phyloP scores from a whole-genome alignment of 768 basidiomycete species.

The Megacollybia marginata region DNA sequence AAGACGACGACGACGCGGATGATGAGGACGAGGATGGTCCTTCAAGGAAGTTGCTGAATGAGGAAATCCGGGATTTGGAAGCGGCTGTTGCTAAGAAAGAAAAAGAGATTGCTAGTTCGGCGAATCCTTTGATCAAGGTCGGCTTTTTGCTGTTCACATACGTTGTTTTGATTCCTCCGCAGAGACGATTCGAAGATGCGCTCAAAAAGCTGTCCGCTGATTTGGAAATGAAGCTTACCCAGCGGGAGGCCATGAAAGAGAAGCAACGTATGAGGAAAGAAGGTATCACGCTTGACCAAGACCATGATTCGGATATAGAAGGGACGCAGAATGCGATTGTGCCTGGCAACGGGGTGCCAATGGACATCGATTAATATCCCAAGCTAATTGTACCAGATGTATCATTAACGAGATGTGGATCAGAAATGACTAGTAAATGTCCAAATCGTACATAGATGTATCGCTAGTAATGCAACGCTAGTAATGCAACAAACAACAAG shows the following conservation, averaged over 20 bases:
- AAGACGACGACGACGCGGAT: slow-evolving; percentile 56
- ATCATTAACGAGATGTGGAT: too few species aligned
- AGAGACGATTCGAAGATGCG: slow-evolving; percentile 93
- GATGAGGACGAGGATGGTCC: slow-evolving; percentile 79
- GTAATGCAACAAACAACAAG: too few species aligned
- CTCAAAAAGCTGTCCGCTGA: slow-evolving; percentile 83
- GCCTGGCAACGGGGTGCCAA: background rate
- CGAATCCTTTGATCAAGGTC: slow-evolving; percentile 84
- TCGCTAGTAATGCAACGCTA: too few species aligned
- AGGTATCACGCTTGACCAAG: slow-evolving; percentile 40
- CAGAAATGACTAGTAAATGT: too few species aligned
- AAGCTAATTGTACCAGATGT: too few species aligned
- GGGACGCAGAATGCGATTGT: background rate
- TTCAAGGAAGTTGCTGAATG: slow-evolving; percentile 72
- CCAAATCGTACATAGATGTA: too few species aligned
- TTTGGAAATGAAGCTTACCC: slow-evolving; percentile 75
- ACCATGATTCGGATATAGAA: slow-evolving; percentile 29
- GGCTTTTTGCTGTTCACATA: slow-evolving; percentile 5
- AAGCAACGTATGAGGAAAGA: slow-evolving; percentile 66
- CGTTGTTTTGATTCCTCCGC: slow-evolving; percentile 1
- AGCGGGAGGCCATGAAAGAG: slow-evolving; percentile 76
- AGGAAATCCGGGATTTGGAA: slow-evolving; percentile 86
- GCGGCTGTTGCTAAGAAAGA: slow-evolving; percentile 83
- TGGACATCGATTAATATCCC: background rate
- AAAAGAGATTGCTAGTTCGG: slow-evolving; percentile 73